Evolutionary conservation across 306 rosid genomes (phyloP).

Genomic region (Erythrophleum fordii): DNA sequence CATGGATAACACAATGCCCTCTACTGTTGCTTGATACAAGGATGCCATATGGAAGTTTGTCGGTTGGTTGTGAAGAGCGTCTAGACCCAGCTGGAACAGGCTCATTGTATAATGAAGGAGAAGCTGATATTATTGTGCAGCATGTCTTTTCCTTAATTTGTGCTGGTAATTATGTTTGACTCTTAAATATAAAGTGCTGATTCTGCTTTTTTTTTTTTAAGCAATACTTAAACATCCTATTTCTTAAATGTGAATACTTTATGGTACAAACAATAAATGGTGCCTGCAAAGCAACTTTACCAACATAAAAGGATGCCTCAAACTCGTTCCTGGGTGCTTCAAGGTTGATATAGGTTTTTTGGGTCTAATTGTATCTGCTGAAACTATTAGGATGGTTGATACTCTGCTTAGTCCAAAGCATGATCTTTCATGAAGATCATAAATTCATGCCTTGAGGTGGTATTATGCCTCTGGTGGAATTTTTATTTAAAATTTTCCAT

Average conservation of each 20-base stretch:
- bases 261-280: not conserved
- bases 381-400: not conserved
- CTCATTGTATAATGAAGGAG: slow-evolving; percentile 82
- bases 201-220: not conserved
- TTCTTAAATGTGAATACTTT: not conserved
- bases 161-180: slow-evolving; percentile 55
- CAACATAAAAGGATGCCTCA: not conserved
- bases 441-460: not conserved
- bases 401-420: not conserved
- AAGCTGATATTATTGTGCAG: slow-evolving; percentile 81
- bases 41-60: slow-evolving; percentile 83
- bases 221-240: not conserved
- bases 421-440: not conserved
- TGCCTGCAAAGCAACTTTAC: slow-evolving; percentile 11
- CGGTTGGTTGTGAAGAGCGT: slow-evolving; percentile 79
- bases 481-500: not conserved
- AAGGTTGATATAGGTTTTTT: not conserved
- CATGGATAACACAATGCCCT: slow-evolving; percentile 90
- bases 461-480: not conserved
- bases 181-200: not conserved
- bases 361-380: not conserved
- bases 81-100: slow-evolving; percentile 89
- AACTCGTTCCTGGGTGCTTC: slow-evolving; percentile 1
- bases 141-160: slow-evolving; percentile 71
- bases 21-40: slow-evolving; percentile 83